Percentiles rank a stretch among this genome's conserved stretches.
phyloP scores from a whole-genome alignment of 1,284 basidiomycete species.

The Somion occarium region DNA sequence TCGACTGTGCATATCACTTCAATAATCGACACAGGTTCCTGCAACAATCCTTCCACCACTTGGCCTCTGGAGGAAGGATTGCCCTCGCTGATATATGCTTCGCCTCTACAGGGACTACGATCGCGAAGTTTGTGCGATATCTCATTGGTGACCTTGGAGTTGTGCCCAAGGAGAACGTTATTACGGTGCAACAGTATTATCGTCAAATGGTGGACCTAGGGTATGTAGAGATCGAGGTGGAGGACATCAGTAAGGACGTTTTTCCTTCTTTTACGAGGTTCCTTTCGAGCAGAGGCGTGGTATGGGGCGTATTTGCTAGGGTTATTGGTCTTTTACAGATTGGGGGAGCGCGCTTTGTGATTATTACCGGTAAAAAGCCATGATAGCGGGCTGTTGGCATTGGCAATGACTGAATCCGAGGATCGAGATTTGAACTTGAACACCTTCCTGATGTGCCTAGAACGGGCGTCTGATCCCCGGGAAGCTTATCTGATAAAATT shows the following conservation, averaged over 20 bases:
- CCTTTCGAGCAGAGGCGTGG: constrained; percentile 36
- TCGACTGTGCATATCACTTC: constrained; percentile 76
- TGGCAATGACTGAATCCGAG: too few species aligned
- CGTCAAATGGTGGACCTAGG: constrained; percentile 44
- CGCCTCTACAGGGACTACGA: constrained; percentile 16
- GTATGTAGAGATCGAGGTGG: constrained; percentile 47
- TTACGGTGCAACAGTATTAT: constrained; percentile 43
- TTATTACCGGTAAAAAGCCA: constrained; percentile 40
- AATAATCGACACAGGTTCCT: constrained; percentile 46
- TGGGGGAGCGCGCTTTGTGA: constrained; percentile 50
- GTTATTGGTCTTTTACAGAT: constrained; percentile 36
- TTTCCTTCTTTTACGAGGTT: constrained; percentile 55
- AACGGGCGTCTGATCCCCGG: not conserved
- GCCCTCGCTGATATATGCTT: constrained; percentile 66
- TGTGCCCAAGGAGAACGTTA: constrained; percentile 54
- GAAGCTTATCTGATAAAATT: constrained; percentile 10
- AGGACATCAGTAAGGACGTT: constrained; percentile 59
- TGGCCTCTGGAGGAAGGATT: constrained; percentile 48
- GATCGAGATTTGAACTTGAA: not conserved
- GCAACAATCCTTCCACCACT: constrained; percentile 38
- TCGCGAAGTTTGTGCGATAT: not conserved
- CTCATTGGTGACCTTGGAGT: constrained; percentile 29
- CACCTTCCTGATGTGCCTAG: not conserved
- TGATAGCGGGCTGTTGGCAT: too few species aligned
- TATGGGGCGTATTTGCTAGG: constrained; percentile 41